A percentile compares a stretch with the other conserved stretches of the same genome.
Conservation (phyloP, 179 eudicot genomes). For the Spinacia oleracea region DNA sequence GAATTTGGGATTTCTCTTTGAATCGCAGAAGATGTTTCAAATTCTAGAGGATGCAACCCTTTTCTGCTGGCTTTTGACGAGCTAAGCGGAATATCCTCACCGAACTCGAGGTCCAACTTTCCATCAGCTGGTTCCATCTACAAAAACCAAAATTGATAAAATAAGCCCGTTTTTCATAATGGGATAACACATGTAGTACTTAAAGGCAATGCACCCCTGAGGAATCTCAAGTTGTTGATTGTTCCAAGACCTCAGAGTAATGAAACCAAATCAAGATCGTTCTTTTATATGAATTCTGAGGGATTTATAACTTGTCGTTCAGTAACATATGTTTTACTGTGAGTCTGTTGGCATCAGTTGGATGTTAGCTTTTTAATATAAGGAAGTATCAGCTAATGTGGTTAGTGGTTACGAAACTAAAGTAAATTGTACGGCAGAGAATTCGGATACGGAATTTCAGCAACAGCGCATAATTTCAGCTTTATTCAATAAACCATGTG, state of each 20-base stretch:
- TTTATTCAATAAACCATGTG: not conserved
- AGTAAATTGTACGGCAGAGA: not conserved
- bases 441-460: not conserved
- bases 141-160: conserved; percentile 4
- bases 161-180: not conserved
- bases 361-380: not conserved
- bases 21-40: conserved; percentile 45
- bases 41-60: conserved; percentile 39
- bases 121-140: conserved; percentile 65
- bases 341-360: not conserved
- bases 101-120: conserved; percentile 59
- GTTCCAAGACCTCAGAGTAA: not conserved
- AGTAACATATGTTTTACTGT: not conserved
- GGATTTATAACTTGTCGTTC: not conserved
- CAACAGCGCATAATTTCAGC: not conserved
- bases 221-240: not conserved
- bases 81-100: conserved; percentile 65
- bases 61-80: conserved; percentile 44
- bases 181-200: not conserved
- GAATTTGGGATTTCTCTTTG: conserved; percentile 41
- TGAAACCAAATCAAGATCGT: not conserved
- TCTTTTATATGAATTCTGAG: not conserved
- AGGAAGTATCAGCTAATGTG: not conserved
- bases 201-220: not conserved
- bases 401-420: not conserved